phyloP scores from a whole-genome alignment of 805 yeast genomes.

The Candida piceae region DNA sequence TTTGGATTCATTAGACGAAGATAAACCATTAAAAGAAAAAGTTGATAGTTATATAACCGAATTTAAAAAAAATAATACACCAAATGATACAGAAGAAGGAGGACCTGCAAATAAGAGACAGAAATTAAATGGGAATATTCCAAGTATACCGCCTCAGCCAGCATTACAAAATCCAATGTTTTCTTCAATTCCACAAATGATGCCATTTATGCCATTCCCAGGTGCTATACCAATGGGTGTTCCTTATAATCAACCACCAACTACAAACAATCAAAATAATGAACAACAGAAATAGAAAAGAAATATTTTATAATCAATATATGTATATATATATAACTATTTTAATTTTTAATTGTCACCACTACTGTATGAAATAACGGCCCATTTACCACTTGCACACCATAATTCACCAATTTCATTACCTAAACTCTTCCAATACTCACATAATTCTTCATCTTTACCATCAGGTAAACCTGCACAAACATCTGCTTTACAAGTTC shows the following conservation, averaged over 20 bases:
- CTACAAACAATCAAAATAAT: background rate
- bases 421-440: constrained; percentile 50
- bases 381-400: constrained; percentile 91
- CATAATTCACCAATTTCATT: constrained; percentile 70
- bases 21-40: constrained; percentile 51
- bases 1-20: constrained; percentile 64
- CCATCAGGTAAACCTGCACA: constrained; percentile 80
- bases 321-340: too few relatives aligned
- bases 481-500: constrained; percentile 97
- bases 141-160: constrained; percentile 20
- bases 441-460: constrained; percentile 59
- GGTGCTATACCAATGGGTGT: constrained; percentile 12
- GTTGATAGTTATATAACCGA: constrained; percentile 47
- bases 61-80: constrained; percentile 18
- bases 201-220: constrained; percentile 29
- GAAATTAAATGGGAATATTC: constrained; percentile 7
- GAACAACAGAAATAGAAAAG: background rate
- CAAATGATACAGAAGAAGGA: constrained; percentile 8
- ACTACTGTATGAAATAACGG: constrained; percentile 64
- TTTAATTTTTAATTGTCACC: constrained; percentile 27
- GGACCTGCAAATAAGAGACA: constrained; percentile 9
- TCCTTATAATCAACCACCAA: background rate
- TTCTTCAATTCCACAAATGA: constrained; percentile 31
- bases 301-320: too few relatives aligned
- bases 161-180: constrained; percentile 26